Evolutionary conservation across 2,329 filamentous ascomycete genomes (phyloP), one percentile per base, ranked within the genome.

Genomic region (Lachnellula hyalina): DNA sequence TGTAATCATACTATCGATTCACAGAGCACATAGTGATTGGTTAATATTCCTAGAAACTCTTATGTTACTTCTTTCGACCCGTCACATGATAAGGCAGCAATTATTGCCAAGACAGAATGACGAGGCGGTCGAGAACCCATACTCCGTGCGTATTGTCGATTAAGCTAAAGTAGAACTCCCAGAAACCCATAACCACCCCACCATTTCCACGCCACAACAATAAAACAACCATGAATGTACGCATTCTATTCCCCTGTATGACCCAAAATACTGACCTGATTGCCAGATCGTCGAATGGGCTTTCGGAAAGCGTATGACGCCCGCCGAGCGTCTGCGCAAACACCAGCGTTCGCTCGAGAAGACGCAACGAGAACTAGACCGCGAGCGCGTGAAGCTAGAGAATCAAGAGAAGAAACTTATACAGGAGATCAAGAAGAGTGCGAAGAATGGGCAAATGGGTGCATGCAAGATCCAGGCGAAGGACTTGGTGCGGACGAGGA

Each of bases 251-350:
- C n/a, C 19, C 35, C 36, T 15, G 8, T 5, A 19, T 49, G 38
- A 36, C 4, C 9, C 17, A 2, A 19, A 28, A n/a, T 46, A 41
- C 47, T 48, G 44, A 55, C 46, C 32, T 51, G 36, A 23, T 32
- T 17, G 17, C 8, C 66, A 96, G 90, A 90, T 97, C 70, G 83
- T 99, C 59, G 94, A 99, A 83, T 99, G 94, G 92, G 93, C 93
- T 40, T 99, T 99, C 70, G 94, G 94, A 64, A 97, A 96, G 83
- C 94, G 94, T 74, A 95, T 97, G 83, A 99, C 94, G 79, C 93
- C 94, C 4, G 90, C 91, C 23, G 89, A 94, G 80, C 87, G 89
- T 72, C 79, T 93, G 72, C 86, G 89, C 73, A 93, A 93, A 79
- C 96, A 99, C 74, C 94, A 97, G 76, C 85, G 94, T 66, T 91